phyloP scores from a whole-genome alignment of 495 filamentous ascomycete species.

The Cercophora sp. region DNA sequence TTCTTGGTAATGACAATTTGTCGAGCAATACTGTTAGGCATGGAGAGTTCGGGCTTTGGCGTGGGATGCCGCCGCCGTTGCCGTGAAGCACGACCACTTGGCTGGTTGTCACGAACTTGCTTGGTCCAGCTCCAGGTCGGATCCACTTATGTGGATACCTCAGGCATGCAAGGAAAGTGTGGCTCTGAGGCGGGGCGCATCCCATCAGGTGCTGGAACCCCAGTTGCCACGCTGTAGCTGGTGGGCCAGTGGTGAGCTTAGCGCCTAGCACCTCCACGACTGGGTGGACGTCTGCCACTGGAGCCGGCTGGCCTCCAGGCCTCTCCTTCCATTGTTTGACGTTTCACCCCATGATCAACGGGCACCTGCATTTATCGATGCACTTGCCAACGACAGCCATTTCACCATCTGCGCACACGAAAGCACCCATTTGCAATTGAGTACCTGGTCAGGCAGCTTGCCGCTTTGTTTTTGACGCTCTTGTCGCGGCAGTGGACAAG shows the following conservation, averaged over 20 bases:
- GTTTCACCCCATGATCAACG: constrained; percentile 7
- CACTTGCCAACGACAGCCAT: no score
- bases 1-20: no score
- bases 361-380: no score
- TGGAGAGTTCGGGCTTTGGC: no score
- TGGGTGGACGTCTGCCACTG: not conserved
- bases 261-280: not conserved
- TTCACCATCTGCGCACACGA: constrained; percentile 12
- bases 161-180: constrained; percentile 3
- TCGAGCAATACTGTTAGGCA: no score
- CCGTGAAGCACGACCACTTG: no score
- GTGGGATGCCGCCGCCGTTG: no score
- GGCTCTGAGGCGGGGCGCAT: no score
- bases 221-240: not conserved
- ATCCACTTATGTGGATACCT: constrained; percentile 10
- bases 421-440: no score
- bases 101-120: no score
- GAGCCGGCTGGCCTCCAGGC: not conserved
- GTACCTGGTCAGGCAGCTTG: not conserved
- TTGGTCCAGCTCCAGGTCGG: no score
- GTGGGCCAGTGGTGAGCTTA: not conserved
- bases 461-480: not conserved
- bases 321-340: not conserved
- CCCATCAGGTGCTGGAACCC: not conserved
- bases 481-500: not conserved